phyloP scores from a whole-genome alignment of 148 eudicot genomes.

The Chenopodium quinoa region DNA sequence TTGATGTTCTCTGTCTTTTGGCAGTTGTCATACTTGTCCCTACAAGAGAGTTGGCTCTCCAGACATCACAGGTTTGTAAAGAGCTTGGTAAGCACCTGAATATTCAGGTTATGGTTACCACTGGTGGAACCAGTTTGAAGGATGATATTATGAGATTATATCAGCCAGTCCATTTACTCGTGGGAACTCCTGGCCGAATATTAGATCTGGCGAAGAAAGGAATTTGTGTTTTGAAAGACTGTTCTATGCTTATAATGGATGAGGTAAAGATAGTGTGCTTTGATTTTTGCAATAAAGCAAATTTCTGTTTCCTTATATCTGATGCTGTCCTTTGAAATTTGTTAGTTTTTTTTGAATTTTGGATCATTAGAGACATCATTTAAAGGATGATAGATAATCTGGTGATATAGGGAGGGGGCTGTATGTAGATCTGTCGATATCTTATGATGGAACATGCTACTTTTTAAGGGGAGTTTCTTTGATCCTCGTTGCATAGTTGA shows the following conservation, averaged over 20 bases:
- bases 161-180: conserved; percentile 88
- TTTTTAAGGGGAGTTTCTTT: background rate
- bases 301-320: background rate
- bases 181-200: conserved; percentile 90
- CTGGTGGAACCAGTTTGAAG: conserved; percentile 89
- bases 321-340: background rate
- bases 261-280: conserved; percentile 48
- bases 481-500: background rate
- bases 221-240: conserved; percentile 69
- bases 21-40: conserved; percentile 92
- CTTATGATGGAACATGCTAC: background rate
- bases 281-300: background rate
- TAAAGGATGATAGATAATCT: background rate
- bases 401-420: background rate
- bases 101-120: conserved; percentile 86
- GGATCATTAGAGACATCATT: background rate
- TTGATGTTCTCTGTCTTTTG: background rate
- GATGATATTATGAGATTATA: conserved; percentile 90
- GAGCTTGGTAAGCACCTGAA: conserved; percentile 83
- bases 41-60: conserved; percentile 89
- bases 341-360: background rate
- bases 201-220: conserved; percentile 87
- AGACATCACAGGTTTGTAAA: conserved; percentile 92
- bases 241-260: conserved; percentile 85
- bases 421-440: background rate